phyloP scores from a whole-genome alignment of 2,329 filamentous ascomycete species.

The Biscogniauxia mediterranea region DNA sequence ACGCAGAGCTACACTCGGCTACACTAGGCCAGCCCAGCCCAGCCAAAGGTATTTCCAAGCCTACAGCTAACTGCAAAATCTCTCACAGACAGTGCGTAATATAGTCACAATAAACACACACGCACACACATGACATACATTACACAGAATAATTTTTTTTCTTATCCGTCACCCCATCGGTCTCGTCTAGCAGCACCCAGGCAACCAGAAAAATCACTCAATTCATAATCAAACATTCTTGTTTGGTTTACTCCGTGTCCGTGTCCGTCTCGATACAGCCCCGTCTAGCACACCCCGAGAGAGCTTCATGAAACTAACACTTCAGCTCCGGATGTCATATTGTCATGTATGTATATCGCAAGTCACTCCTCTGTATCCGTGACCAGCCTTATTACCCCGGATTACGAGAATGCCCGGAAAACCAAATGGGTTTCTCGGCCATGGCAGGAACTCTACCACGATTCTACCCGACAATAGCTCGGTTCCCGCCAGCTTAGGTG shows the following conservation, averaged over 20 bases:
- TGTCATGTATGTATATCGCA: constrained; percentile 25
- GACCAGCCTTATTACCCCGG: constrained; percentile 24
- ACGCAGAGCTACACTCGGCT: no score
- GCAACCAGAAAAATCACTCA: constrained; percentile 20
- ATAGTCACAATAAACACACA: neutral
- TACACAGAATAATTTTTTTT: neutral
- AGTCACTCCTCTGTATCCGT: constrained; percentile 25
- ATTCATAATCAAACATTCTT: constrained; percentile 12
- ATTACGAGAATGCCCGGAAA: constrained; percentile 31
- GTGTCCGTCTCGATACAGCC: constrained; percentile 12
- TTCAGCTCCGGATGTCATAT: constrained; percentile 17
- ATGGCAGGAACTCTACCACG: constrained; percentile 25
- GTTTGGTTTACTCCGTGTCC: constrained; percentile 10
- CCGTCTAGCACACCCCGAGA: neutral
- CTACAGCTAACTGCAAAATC: neutral
- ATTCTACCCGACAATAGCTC: constrained; percentile 31
- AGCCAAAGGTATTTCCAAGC: neutral
- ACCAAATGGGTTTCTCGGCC: constrained; percentile 29
- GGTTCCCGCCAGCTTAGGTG: constrained; percentile 20
- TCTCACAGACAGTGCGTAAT: neutral
- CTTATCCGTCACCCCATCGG: neutral
- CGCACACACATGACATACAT: neutral
- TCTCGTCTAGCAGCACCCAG: constrained; percentile 6
- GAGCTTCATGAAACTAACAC: neutral
- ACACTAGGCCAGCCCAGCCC: no score